These are phyloP conservation scores for Inga laurina DNA, from an alignment of 306 rosid species.

Conservation along the genomic window DNA sequence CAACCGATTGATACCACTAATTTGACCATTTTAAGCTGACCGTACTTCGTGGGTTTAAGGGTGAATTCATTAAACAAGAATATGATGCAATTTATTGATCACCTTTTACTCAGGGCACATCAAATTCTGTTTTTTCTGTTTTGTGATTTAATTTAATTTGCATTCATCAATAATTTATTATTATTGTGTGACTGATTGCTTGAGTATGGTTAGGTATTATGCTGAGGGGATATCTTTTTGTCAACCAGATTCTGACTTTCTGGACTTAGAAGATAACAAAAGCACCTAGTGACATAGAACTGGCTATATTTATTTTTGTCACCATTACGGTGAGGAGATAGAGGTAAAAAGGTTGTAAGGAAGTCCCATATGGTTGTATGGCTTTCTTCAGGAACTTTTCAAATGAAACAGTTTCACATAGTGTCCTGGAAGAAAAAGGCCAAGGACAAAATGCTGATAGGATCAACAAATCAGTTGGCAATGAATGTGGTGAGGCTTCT, in stretches of 20 bases:
- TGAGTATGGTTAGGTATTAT: neutral
- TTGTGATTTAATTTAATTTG: conserved; percentile 26
- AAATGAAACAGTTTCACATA: conserved; percentile 70
- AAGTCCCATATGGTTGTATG: conserved; percentile 67
- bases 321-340: conserved; percentile 33
- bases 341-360: conserved; percentile 30
- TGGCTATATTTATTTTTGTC: conserved; percentile 17
- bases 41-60: conserved; percentile 16
- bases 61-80: neutral
- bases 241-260: conserved; percentile 38
- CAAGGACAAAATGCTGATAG: conserved; percentile 63
- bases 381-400: conserved; percentile 84
- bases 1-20: conserved; percentile 9
- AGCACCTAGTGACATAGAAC: conserved; percentile 27
- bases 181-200: conserved; percentile 7
- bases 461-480: conserved; percentile 55
- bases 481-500: conserved; percentile 57
- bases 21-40: conserved; percentile 17
- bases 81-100: conserved; percentile 12
- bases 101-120: neutral
- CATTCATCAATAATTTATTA: neutral
- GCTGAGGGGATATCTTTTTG: conserved; percentile 32
- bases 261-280: conserved; percentile 41
- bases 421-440: conserved; percentile 67
- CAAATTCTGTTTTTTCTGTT: conserved; percentile 8